Conservation (phyloP, 1,139 yeast species). For the Debaryomycetaceae sp. region DNA sequence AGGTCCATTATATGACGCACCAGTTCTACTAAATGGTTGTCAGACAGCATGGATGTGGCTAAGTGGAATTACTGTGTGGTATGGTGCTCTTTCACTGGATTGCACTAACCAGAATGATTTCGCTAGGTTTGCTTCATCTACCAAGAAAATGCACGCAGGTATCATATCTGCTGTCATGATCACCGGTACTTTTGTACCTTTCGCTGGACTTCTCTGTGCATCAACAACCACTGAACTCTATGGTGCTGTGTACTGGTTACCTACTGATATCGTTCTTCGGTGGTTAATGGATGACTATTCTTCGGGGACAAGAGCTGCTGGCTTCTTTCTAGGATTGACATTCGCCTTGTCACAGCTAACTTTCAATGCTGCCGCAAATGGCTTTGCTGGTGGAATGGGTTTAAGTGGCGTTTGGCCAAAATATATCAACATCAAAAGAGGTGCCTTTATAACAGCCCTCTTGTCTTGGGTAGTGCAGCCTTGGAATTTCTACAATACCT, state of each 20-base stretch:
- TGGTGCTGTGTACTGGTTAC: conserved; percentile 79
- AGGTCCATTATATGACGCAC: not conserved
- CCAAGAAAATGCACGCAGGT: conserved; percentile 18
- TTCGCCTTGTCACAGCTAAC: conserved; percentile 87
- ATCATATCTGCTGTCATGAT: conserved; percentile 24
- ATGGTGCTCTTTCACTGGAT: conserved; percentile 20
- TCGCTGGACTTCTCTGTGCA: conserved; percentile 46
- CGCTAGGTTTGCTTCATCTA: conserved; percentile 24
- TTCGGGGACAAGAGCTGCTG: conserved; percentile 72
- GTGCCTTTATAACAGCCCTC: conserved; percentile 74
- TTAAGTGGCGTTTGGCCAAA: conserved; percentile 79
- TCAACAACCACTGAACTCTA: conserved; percentile 73
- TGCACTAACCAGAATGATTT: conserved; percentile 27
- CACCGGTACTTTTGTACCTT: conserved; percentile 16
- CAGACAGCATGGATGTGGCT: conserved; percentile 2
- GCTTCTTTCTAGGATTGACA: conserved; percentile 71
- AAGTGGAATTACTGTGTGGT: conserved; percentile 16
- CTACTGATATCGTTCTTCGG: conserved; percentile 64
- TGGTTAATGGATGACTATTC: conserved; percentile 59
- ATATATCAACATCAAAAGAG: conserved; percentile 76
- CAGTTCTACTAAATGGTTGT: not conserved
- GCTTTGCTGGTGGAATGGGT: conserved; percentile 88
- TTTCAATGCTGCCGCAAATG: conserved; percentile 88
- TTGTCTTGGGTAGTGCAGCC: conserved; percentile 81
- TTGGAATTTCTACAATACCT: conserved; percentile 76